Percentiles rank a stretch among this genome's conserved stretches.
Evolutionary conservation across 2,329 filamentous ascomycete genomes (phyloP).

Genomic region (Ampelomyces quisqualis): DNA sequence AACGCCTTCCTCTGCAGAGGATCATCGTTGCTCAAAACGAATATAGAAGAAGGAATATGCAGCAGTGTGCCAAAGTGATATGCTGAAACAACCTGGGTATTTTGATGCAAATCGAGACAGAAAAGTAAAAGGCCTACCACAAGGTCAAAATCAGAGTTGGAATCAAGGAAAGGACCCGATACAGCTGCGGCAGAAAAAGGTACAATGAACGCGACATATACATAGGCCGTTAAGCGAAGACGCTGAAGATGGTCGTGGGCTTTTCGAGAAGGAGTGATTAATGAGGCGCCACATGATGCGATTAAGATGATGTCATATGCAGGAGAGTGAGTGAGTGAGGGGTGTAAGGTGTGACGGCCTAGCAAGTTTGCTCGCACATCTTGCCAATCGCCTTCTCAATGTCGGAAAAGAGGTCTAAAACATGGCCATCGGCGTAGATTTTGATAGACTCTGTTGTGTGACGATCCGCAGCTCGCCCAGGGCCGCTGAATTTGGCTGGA

Average conservation of each 20-base stretch:
- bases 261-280: conserved; percentile 19
- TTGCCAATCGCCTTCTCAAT: conserved; percentile 47
- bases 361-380: conserved; percentile 47
- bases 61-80: conserved; percentile 22
- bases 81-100: conserved; percentile 30
- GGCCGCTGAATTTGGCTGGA: conserved; percentile 42
- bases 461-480: conserved; percentile 33
- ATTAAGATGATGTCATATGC: conserved; percentile 10
- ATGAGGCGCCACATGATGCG: conserved; percentile 20
- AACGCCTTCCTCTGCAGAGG: conserved; percentile 25
- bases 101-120: conserved; percentile 21
- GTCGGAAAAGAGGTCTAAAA: conserved; percentile 46
- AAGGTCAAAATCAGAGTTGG: conserved; percentile 9
- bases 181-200: conserved; percentile 11
- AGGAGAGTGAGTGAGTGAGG: conserved; percentile 7
- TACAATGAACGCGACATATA: conserved; percentile 18
- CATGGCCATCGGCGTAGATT: conserved; percentile 47
- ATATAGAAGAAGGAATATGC: conserved; percentile 14
- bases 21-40: conserved; percentile 15
- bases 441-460: conserved; percentile 48
- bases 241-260: conserved; percentile 21
- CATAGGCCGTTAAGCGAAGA: conserved; percentile 34
- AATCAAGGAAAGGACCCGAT: conserved; percentile 11
- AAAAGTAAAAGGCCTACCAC: conserved; percentile 8
- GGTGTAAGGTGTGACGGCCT: conserved; percentile 15